phyloP scores from a whole-genome alignment of 306 rosid genomes.

The Cucumis sativus region DNA sequence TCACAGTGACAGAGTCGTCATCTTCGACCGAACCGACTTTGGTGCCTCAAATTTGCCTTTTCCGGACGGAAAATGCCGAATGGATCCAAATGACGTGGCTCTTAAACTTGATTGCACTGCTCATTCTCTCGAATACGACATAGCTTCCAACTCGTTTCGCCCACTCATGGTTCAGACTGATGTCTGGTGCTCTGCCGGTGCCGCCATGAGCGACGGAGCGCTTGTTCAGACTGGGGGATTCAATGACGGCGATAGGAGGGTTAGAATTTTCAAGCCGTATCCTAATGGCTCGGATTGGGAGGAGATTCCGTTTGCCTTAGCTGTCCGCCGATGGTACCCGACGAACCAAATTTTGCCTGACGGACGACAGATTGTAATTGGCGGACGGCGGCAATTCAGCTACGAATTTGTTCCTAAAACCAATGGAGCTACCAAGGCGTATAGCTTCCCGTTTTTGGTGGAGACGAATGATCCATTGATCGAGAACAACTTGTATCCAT shows the following conservation, averaged over 20 bases:
- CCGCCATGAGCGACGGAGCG: constrained; percentile 25
- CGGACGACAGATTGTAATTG: constrained; percentile 47
- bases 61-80: constrained; percentile 33
- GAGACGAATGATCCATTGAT: constrained; percentile 23
- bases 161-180: constrained; percentile 41
- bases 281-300: constrained; percentile 26
- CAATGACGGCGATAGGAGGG: constrained; percentile 30
- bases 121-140: constrained; percentile 61
- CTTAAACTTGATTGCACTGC: constrained; percentile 61
- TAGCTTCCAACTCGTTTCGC: constrained; percentile 38
- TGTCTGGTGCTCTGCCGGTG: constrained; percentile 79
- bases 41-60: constrained; percentile 59
- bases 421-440: background rate
- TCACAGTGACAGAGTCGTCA: constrained; percentile 42
- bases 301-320: constrained; percentile 17
- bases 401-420: constrained; percentile 47
- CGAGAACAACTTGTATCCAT: constrained; percentile 62
- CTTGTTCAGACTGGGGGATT: constrained; percentile 64
- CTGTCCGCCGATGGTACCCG: constrained; percentile 32
- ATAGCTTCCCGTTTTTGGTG: constrained; percentile 24
- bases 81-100: constrained; percentile 23
- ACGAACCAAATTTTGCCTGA: constrained; percentile 50
- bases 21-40: constrained; percentile 77
- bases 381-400: constrained; percentile 40
- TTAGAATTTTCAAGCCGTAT: constrained; percentile 29